phyloP scores from a whole-genome alignment of 768 basidiomycete species.

The Tremella fuciformis region DNA sequence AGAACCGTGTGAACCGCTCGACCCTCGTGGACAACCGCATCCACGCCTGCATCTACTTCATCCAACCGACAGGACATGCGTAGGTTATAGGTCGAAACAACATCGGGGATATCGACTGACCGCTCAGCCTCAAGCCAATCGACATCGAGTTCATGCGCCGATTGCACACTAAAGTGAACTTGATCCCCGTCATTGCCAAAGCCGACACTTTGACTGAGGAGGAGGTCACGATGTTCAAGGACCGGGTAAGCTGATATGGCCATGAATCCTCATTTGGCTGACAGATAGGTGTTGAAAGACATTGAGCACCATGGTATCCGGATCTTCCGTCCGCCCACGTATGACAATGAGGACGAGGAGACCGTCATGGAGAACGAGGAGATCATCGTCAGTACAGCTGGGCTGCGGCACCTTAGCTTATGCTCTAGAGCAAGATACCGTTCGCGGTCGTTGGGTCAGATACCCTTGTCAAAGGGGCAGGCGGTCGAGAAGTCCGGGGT shows the following conservation, averaged over 20 bases:
- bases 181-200: conserved; percentile 98
- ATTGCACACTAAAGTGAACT: conserved; percentile 93
- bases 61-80: conserved; percentile 98
- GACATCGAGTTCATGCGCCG: conserved; percentile 99
- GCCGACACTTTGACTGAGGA: conserved; percentile 97
- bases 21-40: conserved; percentile 96
- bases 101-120: neutral
- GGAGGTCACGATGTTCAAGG: conserved; percentile 88
- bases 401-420: conserved; percentile 7
- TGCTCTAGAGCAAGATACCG: conserved; percentile 77
- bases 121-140: conserved; percentile 83
- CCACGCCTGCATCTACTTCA: conserved; percentile 98
- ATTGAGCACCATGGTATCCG: conserved; percentile 93
- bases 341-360: conserved; percentile 98
- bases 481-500: conserved; percentile 89
- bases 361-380: conserved; percentile 95
- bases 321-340: conserved; percentile 96
- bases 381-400: conserved; percentile 58
- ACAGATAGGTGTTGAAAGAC: conserved; percentile 75
- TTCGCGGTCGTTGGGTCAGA: conserved; percentile 98
- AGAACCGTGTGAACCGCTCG: conserved; percentile 92
- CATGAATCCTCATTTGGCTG: conserved; percentile 4
- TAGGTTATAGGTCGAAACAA: conserved; percentile 54
- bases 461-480: conserved; percentile 70
- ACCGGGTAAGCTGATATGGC: conserved; percentile 60